Percentiles rank a stretch among this genome's conserved stretches.
These are phyloP conservation scores for Trichoderma hamatum DNA, from an alignment of 2,329 filamentous ascomycete species.

Conservation along the genomic window DNA sequence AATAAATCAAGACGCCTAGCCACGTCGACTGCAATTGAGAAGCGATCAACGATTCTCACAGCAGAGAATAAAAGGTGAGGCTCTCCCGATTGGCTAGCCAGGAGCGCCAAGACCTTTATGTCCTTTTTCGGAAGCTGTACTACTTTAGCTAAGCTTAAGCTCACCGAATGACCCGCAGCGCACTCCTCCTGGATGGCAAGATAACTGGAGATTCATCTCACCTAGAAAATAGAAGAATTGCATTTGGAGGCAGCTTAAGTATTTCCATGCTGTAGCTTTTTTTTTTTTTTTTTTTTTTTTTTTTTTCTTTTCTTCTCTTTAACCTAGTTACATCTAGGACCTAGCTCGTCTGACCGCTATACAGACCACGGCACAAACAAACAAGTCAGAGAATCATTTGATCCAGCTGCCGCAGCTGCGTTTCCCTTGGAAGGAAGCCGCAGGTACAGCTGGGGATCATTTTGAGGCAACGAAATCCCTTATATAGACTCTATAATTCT, in stretches of 20 bases:
- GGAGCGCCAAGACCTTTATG: not conserved
- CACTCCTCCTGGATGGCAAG: too few species aligned
- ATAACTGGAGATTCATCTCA: too few species aligned
- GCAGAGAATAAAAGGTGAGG: not conserved
- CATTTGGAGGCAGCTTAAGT: too few species aligned
- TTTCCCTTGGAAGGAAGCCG: not conserved
- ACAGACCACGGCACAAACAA: not conserved
- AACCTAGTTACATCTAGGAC: too few species aligned
- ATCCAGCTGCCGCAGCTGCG: not conserved
- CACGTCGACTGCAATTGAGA: not conserved
- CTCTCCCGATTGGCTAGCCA: not conserved
- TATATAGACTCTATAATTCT: too few species aligned
- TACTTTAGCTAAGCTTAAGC: not conserved
- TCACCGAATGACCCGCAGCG: too few species aligned
- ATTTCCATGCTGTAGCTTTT: too few species aligned
- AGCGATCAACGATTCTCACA: not conserved
- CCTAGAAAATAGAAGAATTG: too few species aligned
- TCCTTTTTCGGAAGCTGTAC: not conserved
- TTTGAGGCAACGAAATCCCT: not conserved
- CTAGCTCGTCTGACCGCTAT: not conserved
- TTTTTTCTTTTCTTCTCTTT: too few species aligned
- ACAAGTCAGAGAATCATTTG: not conserved
- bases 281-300: too few species aligned
- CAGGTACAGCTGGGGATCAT: not conserved
- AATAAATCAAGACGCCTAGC: not conserved